Conservation (phyloP, 495 filamentous ascomycete genomes). For the Aspergillus diversus region DNA sequence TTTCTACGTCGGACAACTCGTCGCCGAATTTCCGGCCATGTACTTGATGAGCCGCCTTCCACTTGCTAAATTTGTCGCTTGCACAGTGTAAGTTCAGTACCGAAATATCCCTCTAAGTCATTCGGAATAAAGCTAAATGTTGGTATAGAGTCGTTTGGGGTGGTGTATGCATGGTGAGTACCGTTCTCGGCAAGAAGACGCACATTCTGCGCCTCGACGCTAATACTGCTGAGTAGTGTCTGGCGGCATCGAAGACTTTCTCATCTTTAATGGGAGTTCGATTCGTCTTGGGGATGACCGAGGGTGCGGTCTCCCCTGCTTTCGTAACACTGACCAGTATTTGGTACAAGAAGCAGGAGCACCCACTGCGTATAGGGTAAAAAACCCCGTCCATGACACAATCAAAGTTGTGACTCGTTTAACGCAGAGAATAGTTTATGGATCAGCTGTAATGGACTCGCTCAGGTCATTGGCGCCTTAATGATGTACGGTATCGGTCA, state of each 20-base stretch:
- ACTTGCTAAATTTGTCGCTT: constrained; percentile 39
- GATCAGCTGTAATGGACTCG: constrained; percentile 60
- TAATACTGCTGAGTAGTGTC: constrained; percentile 28
- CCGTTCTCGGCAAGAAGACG: too few species aligned
- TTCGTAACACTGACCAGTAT: constrained; percentile 36
- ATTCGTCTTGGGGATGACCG: constrained; percentile 54
- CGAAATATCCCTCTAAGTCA: constrained; percentile 21
- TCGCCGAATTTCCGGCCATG: constrained; percentile 50
- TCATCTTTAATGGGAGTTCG: constrained; percentile 49
- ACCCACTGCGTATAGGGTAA: constrained; percentile 31
- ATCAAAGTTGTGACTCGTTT: too few species aligned
- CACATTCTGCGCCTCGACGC: constrained; percentile 37
- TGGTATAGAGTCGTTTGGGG: too few species aligned
- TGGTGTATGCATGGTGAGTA: too few species aligned
- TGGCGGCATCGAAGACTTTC: constrained; percentile 51
- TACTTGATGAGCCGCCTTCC: constrained; percentile 61
- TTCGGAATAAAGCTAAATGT: too few species aligned
- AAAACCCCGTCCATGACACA: too few species aligned
- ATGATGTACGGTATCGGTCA: constrained; percentile 60
- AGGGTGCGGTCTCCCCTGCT: constrained; percentile 46
- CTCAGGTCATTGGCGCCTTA: constrained; percentile 56
- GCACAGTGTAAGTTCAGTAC: constrained; percentile 44
- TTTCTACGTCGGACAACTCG: constrained; percentile 54
- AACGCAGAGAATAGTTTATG: constrained; percentile 34
- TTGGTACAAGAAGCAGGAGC: constrained; percentile 51